These are phyloP conservation scores for Candida glaebosa DNA, from an alignment of 805 yeast species.

Conservation along the genomic window DNA sequence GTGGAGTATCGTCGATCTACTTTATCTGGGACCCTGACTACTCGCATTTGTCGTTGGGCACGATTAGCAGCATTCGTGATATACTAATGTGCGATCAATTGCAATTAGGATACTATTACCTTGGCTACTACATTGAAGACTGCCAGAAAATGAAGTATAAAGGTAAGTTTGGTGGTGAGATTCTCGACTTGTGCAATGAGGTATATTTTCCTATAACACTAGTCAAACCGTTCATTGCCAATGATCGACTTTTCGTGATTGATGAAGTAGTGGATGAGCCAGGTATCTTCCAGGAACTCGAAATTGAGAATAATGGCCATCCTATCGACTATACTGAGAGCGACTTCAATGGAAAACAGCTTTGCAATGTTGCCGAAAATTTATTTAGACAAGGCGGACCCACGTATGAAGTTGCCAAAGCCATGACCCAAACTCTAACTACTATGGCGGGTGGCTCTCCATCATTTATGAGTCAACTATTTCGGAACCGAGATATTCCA, in stretches of 20 bases:
- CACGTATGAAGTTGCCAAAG: neutral
- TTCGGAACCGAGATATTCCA: slow-evolving; percentile 24
- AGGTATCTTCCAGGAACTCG: slow-evolving; percentile 7
- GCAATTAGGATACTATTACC: slow-evolving; percentile 55
- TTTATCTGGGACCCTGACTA: slow-evolving; percentile 86
- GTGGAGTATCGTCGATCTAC: slow-evolving; percentile 77
- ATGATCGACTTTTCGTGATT: slow-evolving; percentile 30
- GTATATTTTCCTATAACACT: slow-evolving; percentile 38
- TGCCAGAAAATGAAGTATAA: slow-evolving; percentile 84
- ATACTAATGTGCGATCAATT: slow-evolving; percentile 49
- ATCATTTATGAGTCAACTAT: neutral
- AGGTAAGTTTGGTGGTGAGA: slow-evolving; percentile 71
- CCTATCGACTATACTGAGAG: slow-evolving; percentile 11
- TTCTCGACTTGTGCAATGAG: slow-evolving; percentile 53
- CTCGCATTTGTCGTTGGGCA: slow-evolving; percentile 69
- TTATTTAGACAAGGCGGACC: slow-evolving; percentile 13
- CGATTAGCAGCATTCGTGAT: slow-evolving; percentile 72
- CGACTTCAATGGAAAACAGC: slow-evolving; percentile 3
- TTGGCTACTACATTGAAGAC: slow-evolving; percentile 79
- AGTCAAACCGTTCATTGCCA: slow-evolving; percentile 22
- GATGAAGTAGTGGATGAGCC: neutral
- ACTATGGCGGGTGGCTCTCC: neutral
- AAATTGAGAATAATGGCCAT: slow-evolving; percentile 12
- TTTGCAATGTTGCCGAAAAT: slow-evolving; percentile 17
- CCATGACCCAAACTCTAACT: neutral